These are phyloP conservation scores for Sarocladiaceae sp. DNA, from an alignment of 2,329 filamentous ascomycete genomes.

Conservation along the genomic window DNA sequence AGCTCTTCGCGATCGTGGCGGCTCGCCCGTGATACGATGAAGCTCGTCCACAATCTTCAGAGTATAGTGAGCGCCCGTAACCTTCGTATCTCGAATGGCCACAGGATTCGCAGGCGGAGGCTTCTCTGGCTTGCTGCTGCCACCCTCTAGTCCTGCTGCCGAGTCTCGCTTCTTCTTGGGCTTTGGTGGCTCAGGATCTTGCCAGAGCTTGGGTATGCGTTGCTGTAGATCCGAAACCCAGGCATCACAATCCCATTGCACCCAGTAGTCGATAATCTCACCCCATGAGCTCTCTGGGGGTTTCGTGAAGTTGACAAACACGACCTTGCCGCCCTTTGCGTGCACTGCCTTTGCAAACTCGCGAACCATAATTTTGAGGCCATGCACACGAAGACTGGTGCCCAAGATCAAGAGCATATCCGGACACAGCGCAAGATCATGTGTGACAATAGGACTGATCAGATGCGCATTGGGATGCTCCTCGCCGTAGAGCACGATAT, in stretches of 20 bases:
- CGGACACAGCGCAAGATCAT: slow-evolving; percentile 58
- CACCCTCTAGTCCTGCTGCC: slow-evolving; percentile 16
- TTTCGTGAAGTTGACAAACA: slow-evolving; percentile 69
- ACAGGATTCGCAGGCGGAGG: slow-evolving; percentile 31
- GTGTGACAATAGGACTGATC: slow-evolving; percentile 61
- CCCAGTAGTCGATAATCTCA: slow-evolving; percentile 67
- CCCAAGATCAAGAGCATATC: slow-evolving; percentile 65
- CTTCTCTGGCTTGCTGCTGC: slow-evolving; percentile 9
- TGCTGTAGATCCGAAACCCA: slow-evolving; percentile 61
- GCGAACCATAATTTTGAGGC: slow-evolving; percentile 62
- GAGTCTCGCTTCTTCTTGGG: slow-evolving; percentile 9
- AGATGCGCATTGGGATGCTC: slow-evolving; percentile 63
- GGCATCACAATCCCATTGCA: slow-evolving; percentile 68
- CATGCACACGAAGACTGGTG: slow-evolving; percentile 65
- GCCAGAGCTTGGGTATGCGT: slow-evolving; percentile 54
- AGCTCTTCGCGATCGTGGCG: neutral
- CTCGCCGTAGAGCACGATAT: slow-evolving; percentile 70
- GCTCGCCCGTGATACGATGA: slow-evolving; percentile 26
- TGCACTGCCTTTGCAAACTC: slow-evolving; percentile 69
- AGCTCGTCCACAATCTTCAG: slow-evolving; percentile 35
- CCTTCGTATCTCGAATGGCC: slow-evolving; percentile 39
- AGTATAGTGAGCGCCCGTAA: slow-evolving; percentile 37
- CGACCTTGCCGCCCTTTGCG: slow-evolving; percentile 58
- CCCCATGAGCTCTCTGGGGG: slow-evolving; percentile 67
- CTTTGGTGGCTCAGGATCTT: slow-evolving; percentile 13